A percentile compares a stretch with the other conserved stretches of the same genome.
Evolutionary conservation across 257 asterid species (phyloP).

Genomic region (Forsythia viridissima): DNA sequence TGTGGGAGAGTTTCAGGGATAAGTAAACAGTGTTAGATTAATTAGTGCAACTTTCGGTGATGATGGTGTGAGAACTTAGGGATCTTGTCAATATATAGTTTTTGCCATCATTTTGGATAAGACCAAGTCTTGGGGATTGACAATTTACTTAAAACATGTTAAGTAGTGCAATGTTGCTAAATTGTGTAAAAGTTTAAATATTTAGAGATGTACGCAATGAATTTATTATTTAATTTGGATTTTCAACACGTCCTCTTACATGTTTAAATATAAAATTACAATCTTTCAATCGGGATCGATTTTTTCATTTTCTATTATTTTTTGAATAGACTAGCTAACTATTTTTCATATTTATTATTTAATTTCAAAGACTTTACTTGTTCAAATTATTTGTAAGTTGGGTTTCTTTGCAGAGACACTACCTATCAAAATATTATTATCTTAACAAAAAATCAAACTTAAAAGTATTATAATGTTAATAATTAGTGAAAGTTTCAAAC

Average conservation of each 20-base stretch:
- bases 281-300: conserved; percentile 11
- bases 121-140: conserved; percentile 15
- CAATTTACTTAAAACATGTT: conserved; percentile 5
- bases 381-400: not conserved
- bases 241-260: not conserved
- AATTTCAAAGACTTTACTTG: not conserved
- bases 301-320: not conserved
- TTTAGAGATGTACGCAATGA: not conserved
- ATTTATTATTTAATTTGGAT: not conserved
- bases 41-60: conserved; percentile 44
- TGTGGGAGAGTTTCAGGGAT: not conserved
- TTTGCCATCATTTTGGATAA: conserved; percentile 31
- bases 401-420: not conserved
- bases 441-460: not conserved
- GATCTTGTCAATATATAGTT: conserved; percentile 37
- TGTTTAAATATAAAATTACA: not conserved
- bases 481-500: conserved; percentile 10
- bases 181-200: not conserved
- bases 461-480: conserved; percentile 3
- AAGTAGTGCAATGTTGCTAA: not conserved
- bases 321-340: not conserved
- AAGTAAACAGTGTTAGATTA: not conserved
- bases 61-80: conserved; percentile 29
- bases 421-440: not conserved
- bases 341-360: not conserved